Percentiles rank a stretch among this genome's conserved stretches.
phyloP scores from a whole-genome alignment of 2,329 filamentous ascomycete species.

The Atkinsonella hypoxylon region DNA sequence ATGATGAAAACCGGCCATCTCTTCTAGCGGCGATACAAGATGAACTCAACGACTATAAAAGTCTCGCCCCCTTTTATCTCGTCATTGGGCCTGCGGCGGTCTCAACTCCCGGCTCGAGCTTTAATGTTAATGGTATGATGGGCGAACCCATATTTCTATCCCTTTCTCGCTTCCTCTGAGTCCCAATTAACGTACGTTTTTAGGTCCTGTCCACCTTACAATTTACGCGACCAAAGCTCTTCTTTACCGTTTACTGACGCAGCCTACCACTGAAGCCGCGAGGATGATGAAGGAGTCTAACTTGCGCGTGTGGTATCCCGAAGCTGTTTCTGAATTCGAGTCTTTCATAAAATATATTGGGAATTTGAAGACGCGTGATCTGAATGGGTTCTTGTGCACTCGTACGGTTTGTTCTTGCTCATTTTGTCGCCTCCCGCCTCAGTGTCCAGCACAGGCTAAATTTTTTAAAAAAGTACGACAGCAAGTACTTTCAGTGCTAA shows the following conservation, averaged over 20 bases:
- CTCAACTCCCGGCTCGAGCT: neutral
- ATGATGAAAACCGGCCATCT: slow-evolving; percentile 7
- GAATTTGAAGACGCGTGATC: neutral
- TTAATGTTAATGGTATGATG: neutral
- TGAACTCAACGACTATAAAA: slow-evolving; percentile 22
- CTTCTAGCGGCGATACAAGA: slow-evolving; percentile 15
- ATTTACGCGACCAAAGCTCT: slow-evolving; percentile 29
- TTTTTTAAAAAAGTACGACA: neutral
- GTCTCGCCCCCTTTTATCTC: slow-evolving; percentile 22
- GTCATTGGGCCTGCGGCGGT: slow-evolving; percentile 10
- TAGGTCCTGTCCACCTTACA: slow-evolving; percentile 27
- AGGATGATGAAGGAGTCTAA: slow-evolving; percentile 23
- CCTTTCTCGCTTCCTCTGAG: neutral
- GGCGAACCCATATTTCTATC: neutral
- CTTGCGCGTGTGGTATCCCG: slow-evolving; percentile 21
- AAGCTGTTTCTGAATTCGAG: slow-evolving; percentile 23
- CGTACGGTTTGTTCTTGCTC: neutral
- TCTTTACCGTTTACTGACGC: slow-evolving; percentile 31
- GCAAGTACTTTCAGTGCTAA: neutral
- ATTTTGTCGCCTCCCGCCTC: neutral
- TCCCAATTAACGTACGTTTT: slow-evolving; percentile 3
- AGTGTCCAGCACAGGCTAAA: no score
- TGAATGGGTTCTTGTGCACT: neutral
- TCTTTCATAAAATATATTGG: slow-evolving; percentile 16
- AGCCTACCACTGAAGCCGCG: slow-evolving; percentile 27